These are phyloP conservation scores for Fusarium decemcellulare DNA, from an alignment of 2,329 filamentous ascomycete genomes.

Conservation along the genomic window DNA sequence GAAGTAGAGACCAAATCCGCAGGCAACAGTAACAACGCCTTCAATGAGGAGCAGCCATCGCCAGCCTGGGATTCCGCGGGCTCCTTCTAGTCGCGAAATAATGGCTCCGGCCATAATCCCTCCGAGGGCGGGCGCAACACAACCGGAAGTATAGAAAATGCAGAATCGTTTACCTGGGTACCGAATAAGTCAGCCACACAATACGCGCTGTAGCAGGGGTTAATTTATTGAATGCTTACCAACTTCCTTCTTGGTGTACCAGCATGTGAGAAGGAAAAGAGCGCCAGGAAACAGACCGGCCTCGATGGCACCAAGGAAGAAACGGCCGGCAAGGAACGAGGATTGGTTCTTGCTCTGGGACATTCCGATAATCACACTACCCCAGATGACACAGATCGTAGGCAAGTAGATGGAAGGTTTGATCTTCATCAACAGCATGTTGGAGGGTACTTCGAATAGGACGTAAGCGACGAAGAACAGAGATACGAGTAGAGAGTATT, in stretches of 20 bases:
- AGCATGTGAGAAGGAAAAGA: slow-evolving; percentile 28
- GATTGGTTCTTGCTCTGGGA: slow-evolving; percentile 19
- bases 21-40: slow-evolving; percentile 19
- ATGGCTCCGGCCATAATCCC: slow-evolving; percentile 29
- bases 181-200: not conserved
- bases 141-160: slow-evolving; percentile 27
- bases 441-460: slow-evolving; percentile 28
- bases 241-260: slow-evolving; percentile 35
- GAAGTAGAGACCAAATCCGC: slow-evolving; percentile 14
- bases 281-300: slow-evolving; percentile 74
- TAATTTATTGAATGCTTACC: slow-evolving; percentile 10
- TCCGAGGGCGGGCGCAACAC: slow-evolving; percentile 25
- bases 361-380: slow-evolving; percentile 28
- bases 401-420: slow-evolving; percentile 31
- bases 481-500: slow-evolving; percentile 32
- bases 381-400: slow-evolving; percentile 25
- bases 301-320: slow-evolving; percentile 74
- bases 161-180: slow-evolving; percentile 26
- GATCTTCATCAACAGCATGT: slow-evolving; percentile 27
- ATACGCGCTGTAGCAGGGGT: too few species aligned
- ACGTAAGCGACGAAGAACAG: slow-evolving; percentile 33
- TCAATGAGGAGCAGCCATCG: slow-evolving; percentile 28
- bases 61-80: slow-evolving; percentile 29
- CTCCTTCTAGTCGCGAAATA: slow-evolving; percentile 18
- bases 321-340: slow-evolving; percentile 55